phyloP scores from a whole-genome alignment of 2,329 filamentous ascomycete genomes.

The Stemphylium vesicarium region DNA sequence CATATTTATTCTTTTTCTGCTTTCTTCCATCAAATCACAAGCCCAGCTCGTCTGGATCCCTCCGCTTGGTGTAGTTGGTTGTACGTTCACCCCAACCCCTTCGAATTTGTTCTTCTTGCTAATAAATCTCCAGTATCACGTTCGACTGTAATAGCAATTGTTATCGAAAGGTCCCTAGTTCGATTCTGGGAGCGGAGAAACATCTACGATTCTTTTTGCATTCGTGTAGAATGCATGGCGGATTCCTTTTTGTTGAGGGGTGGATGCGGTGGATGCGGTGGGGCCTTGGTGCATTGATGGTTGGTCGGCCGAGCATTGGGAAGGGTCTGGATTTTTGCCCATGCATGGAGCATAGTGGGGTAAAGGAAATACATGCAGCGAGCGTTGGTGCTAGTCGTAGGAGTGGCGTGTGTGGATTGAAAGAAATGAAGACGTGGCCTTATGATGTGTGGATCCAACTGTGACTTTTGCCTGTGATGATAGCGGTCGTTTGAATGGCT shows the following conservation, averaged over 20 bases:
- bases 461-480: not conserved
- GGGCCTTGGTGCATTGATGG: not conserved
- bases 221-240: not conserved
- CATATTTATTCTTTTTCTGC: accelerated
- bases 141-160: slow-evolving; percentile 46
- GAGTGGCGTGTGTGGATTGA: not conserved
- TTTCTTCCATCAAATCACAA: slow-evolving; percentile 21
- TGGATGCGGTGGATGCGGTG: not conserved
- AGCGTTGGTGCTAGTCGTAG: slow-evolving; percentile 1
- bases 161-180: slow-evolving; percentile 45
- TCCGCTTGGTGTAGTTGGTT: slow-evolving; percentile 46
- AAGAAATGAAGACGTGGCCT: not conserved
- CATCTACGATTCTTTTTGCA: slow-evolving; percentile 11
- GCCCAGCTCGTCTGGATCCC: slow-evolving; percentile 23
- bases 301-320: too few relatives aligned
- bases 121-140: slow-evolving; percentile 32
- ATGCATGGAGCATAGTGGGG: not conserved
- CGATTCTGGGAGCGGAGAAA: slow-evolving; percentile 45
- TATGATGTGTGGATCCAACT: not conserved
- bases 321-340: too few relatives aligned
- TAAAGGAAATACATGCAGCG: not conserved
- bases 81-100: not conserved
- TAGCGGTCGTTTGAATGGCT: not conserved
- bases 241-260: not conserved
- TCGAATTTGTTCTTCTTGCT: not conserved